phyloP scores from a whole-genome alignment of 2,329 filamentous ascomycete genomes.

The Cordyceps cateniannulata region DNA sequence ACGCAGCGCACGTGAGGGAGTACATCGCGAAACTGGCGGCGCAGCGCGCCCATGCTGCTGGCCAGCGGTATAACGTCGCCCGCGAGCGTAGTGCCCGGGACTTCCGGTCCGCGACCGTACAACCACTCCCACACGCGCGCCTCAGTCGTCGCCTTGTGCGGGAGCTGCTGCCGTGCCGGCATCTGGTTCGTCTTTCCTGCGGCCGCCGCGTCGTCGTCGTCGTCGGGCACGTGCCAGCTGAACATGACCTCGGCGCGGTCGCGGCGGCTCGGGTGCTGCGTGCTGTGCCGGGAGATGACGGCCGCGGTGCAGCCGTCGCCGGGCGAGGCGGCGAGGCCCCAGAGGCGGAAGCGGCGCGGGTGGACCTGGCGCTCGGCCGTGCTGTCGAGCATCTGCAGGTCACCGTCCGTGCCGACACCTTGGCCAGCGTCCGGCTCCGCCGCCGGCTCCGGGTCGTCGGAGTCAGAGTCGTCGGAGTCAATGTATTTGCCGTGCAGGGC shows the following conservation, averaged over 20 bases:
- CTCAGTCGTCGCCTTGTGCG: constrained; percentile 42
- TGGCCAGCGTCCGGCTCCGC: not conserved
- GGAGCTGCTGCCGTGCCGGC: not conserved
- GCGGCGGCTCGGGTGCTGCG: constrained; percentile 40
- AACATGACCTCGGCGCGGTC: constrained; percentile 32
- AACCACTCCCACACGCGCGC: constrained; percentile 52
- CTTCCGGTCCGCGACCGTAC: constrained; percentile 45
- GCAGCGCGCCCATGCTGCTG: constrained; percentile 20
- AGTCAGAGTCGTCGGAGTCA: constrained; percentile 26
- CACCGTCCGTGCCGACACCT: constrained; percentile 16
- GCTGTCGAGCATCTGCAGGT: constrained; percentile 20
- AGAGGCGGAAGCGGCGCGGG: constrained; percentile 44
- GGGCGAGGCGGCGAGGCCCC: constrained; percentile 46
- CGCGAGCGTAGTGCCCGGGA: constrained; percentile 28
- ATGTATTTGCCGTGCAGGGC: constrained; percentile 32
- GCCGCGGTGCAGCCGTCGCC: constrained; percentile 46
- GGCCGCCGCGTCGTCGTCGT: not conserved
- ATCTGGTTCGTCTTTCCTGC: not conserved
- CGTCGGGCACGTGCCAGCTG: constrained; percentile 21
- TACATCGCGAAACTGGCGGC: constrained; percentile 32
- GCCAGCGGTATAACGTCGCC: not conserved
- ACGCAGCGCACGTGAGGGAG: constrained; percentile 35
- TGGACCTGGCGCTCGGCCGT: constrained; percentile 35
- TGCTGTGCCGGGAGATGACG: constrained; percentile 43
- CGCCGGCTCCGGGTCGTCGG: constrained; percentile 19